A percentile compares a stretch with the other conserved stretches of the same genome.
These are phyloP conservation scores for Waltiozyma sp. DNA, from an alignment of 1,139 yeast species.

Conservation along the genomic window DNA sequence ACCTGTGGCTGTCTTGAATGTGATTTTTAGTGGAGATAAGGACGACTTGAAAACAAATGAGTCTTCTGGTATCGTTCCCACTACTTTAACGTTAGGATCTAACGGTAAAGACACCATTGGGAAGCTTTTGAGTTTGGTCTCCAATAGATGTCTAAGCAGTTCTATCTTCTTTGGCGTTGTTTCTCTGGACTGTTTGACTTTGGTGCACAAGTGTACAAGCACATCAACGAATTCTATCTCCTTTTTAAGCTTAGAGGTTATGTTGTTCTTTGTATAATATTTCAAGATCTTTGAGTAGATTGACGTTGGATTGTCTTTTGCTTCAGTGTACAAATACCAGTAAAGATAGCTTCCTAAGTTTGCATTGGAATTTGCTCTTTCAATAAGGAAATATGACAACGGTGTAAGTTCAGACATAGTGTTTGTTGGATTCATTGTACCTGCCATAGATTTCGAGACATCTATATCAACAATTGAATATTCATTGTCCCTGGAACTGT, in stretches of 20 bases:
- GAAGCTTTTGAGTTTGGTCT: conserved; percentile 21
- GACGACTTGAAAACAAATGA: conserved; percentile 86
- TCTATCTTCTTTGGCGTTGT: conserved; percentile 49
- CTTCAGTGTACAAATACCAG: conserved; percentile 87
- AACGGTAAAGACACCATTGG: conserved; percentile 22
- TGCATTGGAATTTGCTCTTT: conserved; percentile 55
- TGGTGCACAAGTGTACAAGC: conserved; percentile 31
- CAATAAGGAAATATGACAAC: conserved; percentile 68
- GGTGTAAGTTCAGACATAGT: conserved; percentile 32
- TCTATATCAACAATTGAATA: conserved; percentile 29
- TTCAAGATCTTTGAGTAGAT: conserved; percentile 24
- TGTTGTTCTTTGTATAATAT: conserved; percentile 22
- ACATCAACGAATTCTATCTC: conserved; percentile 35
- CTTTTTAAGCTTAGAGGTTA: conserved; percentile 22
- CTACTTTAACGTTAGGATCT: conserved; percentile 35
- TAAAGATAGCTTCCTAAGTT: conserved; percentile 73
- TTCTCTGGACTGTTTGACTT: conserved; percentile 38
- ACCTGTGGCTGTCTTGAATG: conserved; percentile 55
- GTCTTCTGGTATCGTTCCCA: conserved; percentile 72
- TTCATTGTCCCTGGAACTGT: conserved; percentile 22
- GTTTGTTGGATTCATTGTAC: background rate
- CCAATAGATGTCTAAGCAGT: conserved; percentile 25
- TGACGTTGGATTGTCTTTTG: conserved; percentile 49
- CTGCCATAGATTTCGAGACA: conserved; percentile 6
- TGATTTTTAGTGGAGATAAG: conserved; percentile 74